Conservation (phyloP, 2,329 filamentous ascomycete species). For the Paramyrothecium roridum region DNA sequence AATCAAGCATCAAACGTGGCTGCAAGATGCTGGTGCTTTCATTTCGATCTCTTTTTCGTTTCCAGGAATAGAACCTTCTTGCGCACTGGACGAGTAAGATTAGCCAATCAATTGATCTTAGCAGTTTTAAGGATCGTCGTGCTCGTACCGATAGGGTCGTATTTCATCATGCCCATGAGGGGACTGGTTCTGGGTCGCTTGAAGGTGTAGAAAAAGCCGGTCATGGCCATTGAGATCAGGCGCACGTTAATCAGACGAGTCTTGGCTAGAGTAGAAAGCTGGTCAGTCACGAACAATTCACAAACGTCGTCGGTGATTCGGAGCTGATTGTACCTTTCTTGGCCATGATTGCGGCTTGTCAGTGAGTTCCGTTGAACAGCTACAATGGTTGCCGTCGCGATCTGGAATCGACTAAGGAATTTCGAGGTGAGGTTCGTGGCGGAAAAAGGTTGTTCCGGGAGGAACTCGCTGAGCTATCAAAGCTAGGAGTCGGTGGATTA, state of each 20-base stretch:
- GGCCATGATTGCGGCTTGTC: constrained; percentile 13
- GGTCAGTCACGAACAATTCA: neutral
- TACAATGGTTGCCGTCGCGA: constrained; percentile 1
- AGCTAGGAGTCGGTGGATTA: neutral
- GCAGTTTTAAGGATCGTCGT: neutral
- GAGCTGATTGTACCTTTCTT: constrained; percentile 16
- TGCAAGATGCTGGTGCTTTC: neutral
- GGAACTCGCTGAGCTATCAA: neutral
- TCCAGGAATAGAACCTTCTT: constrained; percentile 96
- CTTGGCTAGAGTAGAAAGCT: constrained; percentile 58
- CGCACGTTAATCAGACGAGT: constrained; percentile 90
- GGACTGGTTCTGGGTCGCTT: constrained; percentile 75
- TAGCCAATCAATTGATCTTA: neutral
- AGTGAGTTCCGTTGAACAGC: neutral
- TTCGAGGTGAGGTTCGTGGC: neutral
- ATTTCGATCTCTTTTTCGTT: constrained; percentile 60
- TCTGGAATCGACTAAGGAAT: neutral
- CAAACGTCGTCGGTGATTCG: neutral
- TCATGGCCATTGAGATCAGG: constrained; percentile 97
- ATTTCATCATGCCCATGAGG: constrained; percentile 97
- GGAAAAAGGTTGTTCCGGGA: neutral
- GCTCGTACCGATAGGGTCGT: constrained; percentile 83
- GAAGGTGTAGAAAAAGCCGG: constrained; percentile 93
- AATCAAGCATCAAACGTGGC: constrained; percentile 1
- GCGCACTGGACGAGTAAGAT: constrained; percentile 58